Base-by-base conservation (phyloP, 208 protist species). In the Leishmania major region DNA sequence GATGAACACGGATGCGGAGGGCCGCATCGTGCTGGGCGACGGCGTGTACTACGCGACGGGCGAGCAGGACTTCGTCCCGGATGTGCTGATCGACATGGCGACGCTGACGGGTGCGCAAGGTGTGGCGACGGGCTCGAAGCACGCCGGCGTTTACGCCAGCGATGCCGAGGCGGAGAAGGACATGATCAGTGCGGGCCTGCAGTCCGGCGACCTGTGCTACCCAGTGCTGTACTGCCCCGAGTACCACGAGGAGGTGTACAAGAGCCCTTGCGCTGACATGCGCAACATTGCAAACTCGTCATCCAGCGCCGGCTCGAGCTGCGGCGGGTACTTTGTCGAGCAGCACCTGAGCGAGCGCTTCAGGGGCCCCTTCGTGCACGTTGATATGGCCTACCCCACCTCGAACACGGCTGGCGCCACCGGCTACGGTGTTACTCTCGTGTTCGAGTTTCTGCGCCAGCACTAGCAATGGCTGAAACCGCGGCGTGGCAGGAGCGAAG, bases 41-140 rank as follows among this genome's bases (percentile, higher is more conserved):
- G 96, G 92, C 74, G 91, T 98, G 40, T 89, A 83, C 85, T 94
- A 97, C 86, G 95, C 94, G 43, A 92, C 88, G 2, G 72, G 87
- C 75, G 89, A 90, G 45, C 86, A 94, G 59, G 74, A 90, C 73
- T 93, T 96, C n/a, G 85, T 88, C 40, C 94, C 96, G 17, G 87
- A 93, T 78, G 77, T 91, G 75, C 17, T 98, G 60, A 87, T 98
- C 67, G 90, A 97, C 83, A 96, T 98, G 89, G 96, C 96, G 22
- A 98, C 96, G 28, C 88, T 98, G 60, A 98, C 96, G 28, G 94
- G 94, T 70, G 94, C 95, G n/a, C 95, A 98, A 84, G 90, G 91
- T 49, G 88, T 96, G 67, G 91, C 95, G 25, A 97, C 94, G 6
- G 95, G 95, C 51, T 83, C 84, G 79, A 85, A 87, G 71, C 92